Evolutionary conservation across 306 rosid species (phyloP).

Genomic region (Lupinus albus): DNA sequence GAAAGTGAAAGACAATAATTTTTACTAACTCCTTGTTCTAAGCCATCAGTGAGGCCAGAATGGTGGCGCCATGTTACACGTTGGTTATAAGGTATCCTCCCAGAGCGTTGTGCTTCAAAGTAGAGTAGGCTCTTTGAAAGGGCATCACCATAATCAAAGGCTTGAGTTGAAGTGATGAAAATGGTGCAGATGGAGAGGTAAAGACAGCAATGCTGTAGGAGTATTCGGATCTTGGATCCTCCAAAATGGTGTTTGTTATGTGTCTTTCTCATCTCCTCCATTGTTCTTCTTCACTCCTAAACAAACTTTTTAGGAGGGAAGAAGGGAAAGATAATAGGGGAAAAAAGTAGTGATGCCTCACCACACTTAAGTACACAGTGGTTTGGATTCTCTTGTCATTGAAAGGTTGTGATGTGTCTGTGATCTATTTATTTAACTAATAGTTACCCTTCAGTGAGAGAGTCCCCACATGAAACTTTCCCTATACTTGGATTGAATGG

Average conservation of each 20-base stretch:
- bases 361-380: slow-evolving; percentile 1
- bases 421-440: slow-evolving; percentile 10
- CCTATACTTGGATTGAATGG: slow-evolving; percentile 11
- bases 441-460: slow-evolving; percentile 37
- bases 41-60: slow-evolving; percentile 96
- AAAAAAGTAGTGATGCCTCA: slow-evolving; percentile 23
- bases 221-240: slow-evolving; percentile 28
- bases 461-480: slow-evolving; percentile 50
- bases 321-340: slow-evolving; percentile 40
- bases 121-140: slow-evolving; percentile 85
- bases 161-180: slow-evolving; percentile 35
- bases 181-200: slow-evolving; percentile 42
- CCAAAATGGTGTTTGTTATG: slow-evolving; percentile 30
- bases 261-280: slow-evolving; percentile 40
- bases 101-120: slow-evolving; percentile 95
- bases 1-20: slow-evolving; percentile 5
- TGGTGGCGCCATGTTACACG: slow-evolving; percentile 91
- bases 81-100: slow-evolving; percentile 86
- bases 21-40: slow-evolving; percentile 78
- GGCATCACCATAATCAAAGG: slow-evolving; percentile 77
- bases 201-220: slow-evolving; percentile 43
- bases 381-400: slow-evolving; percentile 39
- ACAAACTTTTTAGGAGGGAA: slow-evolving; percentile 46
- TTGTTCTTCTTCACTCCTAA: slow-evolving; percentile 57
- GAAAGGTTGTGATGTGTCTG: slow-evolving; percentile 39